These are phyloP conservation scores for Paraphoma chrysanthemicola DNA, from an alignment of 2,329 filamentous ascomycete genomes.

Conservation along the genomic window DNA sequence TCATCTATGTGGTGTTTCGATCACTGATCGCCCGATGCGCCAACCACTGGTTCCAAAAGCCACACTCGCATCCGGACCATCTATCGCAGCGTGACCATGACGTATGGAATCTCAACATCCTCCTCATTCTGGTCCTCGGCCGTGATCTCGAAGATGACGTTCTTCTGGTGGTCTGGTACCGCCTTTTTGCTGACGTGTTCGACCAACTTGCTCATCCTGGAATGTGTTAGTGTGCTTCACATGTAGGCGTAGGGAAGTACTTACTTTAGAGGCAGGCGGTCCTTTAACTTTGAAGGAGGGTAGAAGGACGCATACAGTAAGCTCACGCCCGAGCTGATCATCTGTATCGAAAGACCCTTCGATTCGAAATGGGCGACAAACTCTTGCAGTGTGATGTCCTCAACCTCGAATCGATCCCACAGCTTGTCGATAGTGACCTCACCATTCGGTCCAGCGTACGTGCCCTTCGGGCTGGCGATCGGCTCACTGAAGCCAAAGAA, in stretches of 20 bases:
- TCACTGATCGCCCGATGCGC: background rate
- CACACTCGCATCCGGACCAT: background rate
- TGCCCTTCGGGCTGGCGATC: constrained; percentile 90
- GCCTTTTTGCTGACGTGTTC: constrained; percentile 91
- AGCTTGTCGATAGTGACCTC: constrained; percentile 89
- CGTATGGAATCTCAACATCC: constrained; percentile 96
- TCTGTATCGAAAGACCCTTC: constrained; percentile 80
- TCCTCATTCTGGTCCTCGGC: constrained; percentile 87
- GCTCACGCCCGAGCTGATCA: constrained; percentile 98
- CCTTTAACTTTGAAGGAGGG: constrained; percentile 80
- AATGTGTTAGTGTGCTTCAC: constrained; percentile 25
- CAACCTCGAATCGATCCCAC: constrained; percentile 95
- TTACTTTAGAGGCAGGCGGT: constrained; percentile 75
- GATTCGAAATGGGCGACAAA: constrained; percentile 83
- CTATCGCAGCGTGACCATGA: constrained; percentile 79
- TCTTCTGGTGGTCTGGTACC: constrained; percentile 89
- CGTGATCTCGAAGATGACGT: constrained; percentile 93
- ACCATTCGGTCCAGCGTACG: constrained; percentile 79
- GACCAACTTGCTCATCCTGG: constrained; percentile 84
- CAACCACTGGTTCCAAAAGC: background rate
- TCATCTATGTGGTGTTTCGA: constrained; percentile 24
- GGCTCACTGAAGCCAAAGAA: constrained; percentile 99
- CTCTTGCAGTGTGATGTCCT: constrained; percentile 82
- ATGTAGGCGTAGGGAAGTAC: constrained; percentile 39
- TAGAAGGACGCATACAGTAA: constrained; percentile 95